Evolutionary conservation across 371 early-diverging fungal genomes (phyloP), one percentile per base, ranked within the genome.

Genomic region (Rhizopus sp.): DNA sequence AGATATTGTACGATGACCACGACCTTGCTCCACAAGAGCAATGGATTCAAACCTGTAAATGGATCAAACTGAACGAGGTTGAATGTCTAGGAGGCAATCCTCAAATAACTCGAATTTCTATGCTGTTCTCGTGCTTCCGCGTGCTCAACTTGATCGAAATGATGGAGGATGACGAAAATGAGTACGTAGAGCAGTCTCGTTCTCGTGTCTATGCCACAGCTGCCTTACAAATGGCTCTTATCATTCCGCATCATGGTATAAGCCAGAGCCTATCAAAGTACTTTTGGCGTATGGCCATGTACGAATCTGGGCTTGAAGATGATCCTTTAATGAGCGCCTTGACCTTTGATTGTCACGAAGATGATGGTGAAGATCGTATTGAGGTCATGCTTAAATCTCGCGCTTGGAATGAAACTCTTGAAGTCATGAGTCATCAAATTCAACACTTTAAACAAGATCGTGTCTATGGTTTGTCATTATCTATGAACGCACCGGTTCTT

Each of bases 11-110:
- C 35, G 62, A 58, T 17, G 61, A 61, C 6, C 47, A 52, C 10
- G 33, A 50, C 10, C 47, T 57, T 8, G 55, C 50, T 1, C 54
- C 57, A 33, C 66, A 73, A 40, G 66, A 73, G 34, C 70, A 75
- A 49, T 75, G 75, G 78, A 64, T 63, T 2, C 70, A 63, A 41
- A 68, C 62, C 0, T 71, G 69, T 12, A 67, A 64, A 31, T 78
- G 79, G 79, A 64, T 78, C 46, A 73, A 75, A 35, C 48, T 78
- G 15, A 73, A 71, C 57, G 79, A 78, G 59, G 61, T 70, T 15
- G 72, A 78, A 55, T 71, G 72, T 47, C 64, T 76, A 8, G 80
- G 80, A 46, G 77, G 78, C 23, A 69, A 69, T 10, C 65, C 72
- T 9, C 23, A 68, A 29, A 54, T 64, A 1, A 57, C 68, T 12